Evolutionary conservation across 1,139 yeast species (phyloP), one percentile per base, ranked within the genome.

Genomic region (Hanseniaspora uvarum): DNA sequence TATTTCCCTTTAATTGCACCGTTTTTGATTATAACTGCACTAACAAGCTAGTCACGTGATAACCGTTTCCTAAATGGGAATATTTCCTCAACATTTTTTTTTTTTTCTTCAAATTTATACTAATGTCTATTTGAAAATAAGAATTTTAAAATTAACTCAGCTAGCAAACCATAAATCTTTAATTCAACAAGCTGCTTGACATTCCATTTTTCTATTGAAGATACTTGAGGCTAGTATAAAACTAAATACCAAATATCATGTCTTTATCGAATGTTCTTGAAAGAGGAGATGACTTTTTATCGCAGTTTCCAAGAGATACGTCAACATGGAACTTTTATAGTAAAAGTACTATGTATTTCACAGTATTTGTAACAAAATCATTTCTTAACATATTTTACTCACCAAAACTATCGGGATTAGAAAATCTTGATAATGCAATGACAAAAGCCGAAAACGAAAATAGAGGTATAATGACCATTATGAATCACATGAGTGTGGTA

Each of bases 401-500:
- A 47, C 86, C 89, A 3, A 68, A 74, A 52, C 70, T 86, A 16
- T 75, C 76, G 58, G 77, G 84, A 56, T 67, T 82, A 21, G 85
- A 83, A 19, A 77, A 76, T 58, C 69, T 88, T 23, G 85, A 81
- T 57, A 69, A 64, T 28, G 94, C 94, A 0, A 66, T 84, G 50
- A 72, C 72, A 23, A 75, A 75, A 58, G 82, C 94, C 1, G 70
- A 83, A 54, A 60, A 63, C 1, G 94, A 87, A 62, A 79, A 84
- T 58, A 70, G 96, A 49, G 83, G 94, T 0, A 66, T 89, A 4
- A 62, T 89, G 56, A 87, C 97, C 0, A 79, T 89, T n/a, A 87
- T 89, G 95, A 92, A 92, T 66, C 98, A 92, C 64, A 86, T 88
- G 83, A 85, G 95, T 1, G 87, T 86, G 6, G 83, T 88, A 26